Conservation (phyloP, 2,329 filamentous ascomycete genomes). For the Fusarium pilosicola region DNA sequence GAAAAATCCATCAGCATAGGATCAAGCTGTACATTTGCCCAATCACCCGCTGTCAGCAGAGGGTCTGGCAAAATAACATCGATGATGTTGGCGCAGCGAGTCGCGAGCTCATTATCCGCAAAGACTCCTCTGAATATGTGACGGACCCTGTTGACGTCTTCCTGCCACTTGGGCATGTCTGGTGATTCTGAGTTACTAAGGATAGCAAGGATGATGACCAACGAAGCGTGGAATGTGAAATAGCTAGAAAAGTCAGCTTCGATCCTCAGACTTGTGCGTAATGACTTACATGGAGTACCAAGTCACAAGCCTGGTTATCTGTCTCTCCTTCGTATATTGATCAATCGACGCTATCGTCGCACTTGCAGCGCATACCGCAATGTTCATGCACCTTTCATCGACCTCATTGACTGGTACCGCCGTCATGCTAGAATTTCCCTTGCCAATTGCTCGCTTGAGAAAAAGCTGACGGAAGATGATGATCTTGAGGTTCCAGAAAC, state of each 20-base stretch:
- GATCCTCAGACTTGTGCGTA: neutral
- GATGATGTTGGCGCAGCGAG: neutral
- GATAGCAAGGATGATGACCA: neutral
- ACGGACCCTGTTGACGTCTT: neutral
- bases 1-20: neutral
- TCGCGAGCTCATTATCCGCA: neutral
- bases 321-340: neutral
- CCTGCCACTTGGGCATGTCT: neutral
- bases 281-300: neutral
- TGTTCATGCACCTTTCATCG: neutral
- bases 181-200: neutral
- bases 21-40: neutral
- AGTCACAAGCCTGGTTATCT: neutral
- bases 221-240: neutral
- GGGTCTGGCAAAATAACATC: neutral
- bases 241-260: neutral
- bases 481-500: neutral
- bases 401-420: neutral
- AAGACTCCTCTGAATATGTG: neutral
- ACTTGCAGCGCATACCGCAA: neutral
- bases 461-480: neutral
- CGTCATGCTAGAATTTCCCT: rapidly evolving
- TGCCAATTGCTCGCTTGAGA: neutral
- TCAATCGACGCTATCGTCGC: neutral
- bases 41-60: neutral